Evolutionary conservation across 2,329 filamentous ascomycete species (phyloP), one percentile per base, ranked within the genome.

Genomic region (Aspergillus sp.): DNA sequence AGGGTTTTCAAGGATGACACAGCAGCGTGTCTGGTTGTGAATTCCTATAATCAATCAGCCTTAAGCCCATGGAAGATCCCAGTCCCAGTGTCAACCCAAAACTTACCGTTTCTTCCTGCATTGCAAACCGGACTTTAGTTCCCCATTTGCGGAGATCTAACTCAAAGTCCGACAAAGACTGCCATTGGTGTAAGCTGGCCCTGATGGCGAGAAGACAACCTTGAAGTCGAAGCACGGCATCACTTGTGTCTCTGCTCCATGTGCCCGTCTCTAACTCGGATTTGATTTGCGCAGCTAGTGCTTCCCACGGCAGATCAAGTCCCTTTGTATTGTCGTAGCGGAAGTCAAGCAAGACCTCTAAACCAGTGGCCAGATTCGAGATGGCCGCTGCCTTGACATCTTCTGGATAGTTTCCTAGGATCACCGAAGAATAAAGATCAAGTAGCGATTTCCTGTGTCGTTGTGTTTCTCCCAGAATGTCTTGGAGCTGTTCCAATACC

Each of bases 71-170:
- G 27, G 5, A 7, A 13, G 7, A n/a, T 27, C 12, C 4, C 10
- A 33, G 2, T 27, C 12, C 4, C 10, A 33, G 2, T 19, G 12
- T 4, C 6, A 19, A 11, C 33, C 5, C 37, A 37, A 29, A 13
- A 55, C 65, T 52, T 53, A 70, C 67, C 0, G 66, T 71, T 51
- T 70, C 67, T 45, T 71, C 68, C n/a, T 54, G 52, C 36, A 70
- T 54, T 0, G 68, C 67, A 37, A 59, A 69, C 10, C 60, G 60
- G 27, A 71, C 50, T 40, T 60, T 63, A 9, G 62, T 54, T 12
- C 56, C 51, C 60, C 66, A 69, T 33, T 49, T 54, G 7, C 52
- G 48, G 26, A 70, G 35, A 30, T 59, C 60, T 1, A 37, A 42
- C 28, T 59, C 52, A 8, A 59, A 49, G 6, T 44, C 42, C 7